A percentile compares a stretch with the other conserved stretches of the same genome.
Conservation (phyloP, 129 eudicot genomes). For the Pseudognaphalium luteoalbum region DNA sequence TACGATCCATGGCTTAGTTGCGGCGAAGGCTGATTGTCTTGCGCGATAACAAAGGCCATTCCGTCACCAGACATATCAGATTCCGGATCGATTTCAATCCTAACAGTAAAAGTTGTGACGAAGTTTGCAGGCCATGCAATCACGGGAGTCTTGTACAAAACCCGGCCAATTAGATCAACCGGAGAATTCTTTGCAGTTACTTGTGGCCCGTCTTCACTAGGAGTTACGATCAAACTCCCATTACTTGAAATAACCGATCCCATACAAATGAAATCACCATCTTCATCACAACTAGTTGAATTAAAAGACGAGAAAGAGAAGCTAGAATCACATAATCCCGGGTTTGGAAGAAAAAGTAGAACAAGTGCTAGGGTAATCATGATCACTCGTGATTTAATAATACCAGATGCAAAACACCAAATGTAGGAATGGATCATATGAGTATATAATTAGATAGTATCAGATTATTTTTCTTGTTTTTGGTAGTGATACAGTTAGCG, state of each 20-base stretch:
- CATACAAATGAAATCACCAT: slow-evolving; percentile 52
- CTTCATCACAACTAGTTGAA: slow-evolving; percentile 40
- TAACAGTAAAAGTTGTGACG: slow-evolving; percentile 52
- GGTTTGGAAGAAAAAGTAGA: not conserved
- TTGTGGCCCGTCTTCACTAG: slow-evolving; percentile 15
- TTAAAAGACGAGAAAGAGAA: slow-evolving; percentile 58
- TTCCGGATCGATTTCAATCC: slow-evolving; percentile 36
- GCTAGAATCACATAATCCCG: slow-evolving; percentile 26
- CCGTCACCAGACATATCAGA: slow-evolving; percentile 53
- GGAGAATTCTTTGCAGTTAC: not conserved
- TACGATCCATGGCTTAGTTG: slow-evolving; percentile 55
- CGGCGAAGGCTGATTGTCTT: slow-evolving; percentile 57
- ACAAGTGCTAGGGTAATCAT: slow-evolving; percentile 5
- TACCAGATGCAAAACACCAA: not conserved
- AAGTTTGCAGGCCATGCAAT: slow-evolving; percentile 63
- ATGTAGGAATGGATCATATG: not conserved
- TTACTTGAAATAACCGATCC: slow-evolving; percentile 49
- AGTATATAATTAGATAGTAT: not conserved
- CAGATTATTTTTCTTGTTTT: slow-evolving; percentile 7
- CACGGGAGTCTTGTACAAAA: slow-evolving; percentile 47
- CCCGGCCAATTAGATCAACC: slow-evolving; percentile 40
- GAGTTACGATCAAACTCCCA: slow-evolving; percentile 53
- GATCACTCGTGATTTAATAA: not conserved
- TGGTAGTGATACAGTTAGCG: not conserved
- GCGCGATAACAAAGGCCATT: slow-evolving; percentile 65